Evolutionary conservation across 2,329 filamentous ascomycete genomes (phyloP).

Genomic region (Claviceps spartinae): DNA sequence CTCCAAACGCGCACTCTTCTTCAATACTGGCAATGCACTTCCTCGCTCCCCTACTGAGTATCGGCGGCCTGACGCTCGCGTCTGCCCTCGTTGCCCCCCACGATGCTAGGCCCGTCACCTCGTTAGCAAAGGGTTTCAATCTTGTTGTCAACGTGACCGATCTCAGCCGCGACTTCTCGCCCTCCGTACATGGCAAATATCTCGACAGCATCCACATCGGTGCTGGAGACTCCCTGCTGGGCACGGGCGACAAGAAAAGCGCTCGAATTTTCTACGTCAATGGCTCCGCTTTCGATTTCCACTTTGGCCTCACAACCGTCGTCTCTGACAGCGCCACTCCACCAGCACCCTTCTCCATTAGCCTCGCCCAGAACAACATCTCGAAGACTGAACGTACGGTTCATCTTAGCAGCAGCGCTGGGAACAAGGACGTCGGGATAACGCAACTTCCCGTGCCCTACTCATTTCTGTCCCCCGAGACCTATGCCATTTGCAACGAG

Average conservation of each 20-base stretch:
- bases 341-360: constrained; percentile 11
- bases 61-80: constrained; percentile 14
- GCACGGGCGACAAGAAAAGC: constrained; percentile 15
- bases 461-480: constrained; percentile 20
- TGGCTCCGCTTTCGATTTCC: constrained; percentile 25
- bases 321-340: constrained; percentile 1
- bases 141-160: constrained; percentile 33
- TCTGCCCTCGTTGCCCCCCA: constrained; percentile 8
- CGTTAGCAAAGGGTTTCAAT: constrained; percentile 20
- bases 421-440: constrained; percentile 18
- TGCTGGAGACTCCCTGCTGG: constrained; percentile 25
- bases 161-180: constrained; percentile 23
- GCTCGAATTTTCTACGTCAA: constrained; percentile 34
- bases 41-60: constrained; percentile 5
- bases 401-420: not conserved
- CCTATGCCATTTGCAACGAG: constrained; percentile 29
- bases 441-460: constrained; percentile 13
- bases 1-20: not conserved
- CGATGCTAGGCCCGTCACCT: constrained; percentile 3
- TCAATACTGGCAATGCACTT: not conserved
- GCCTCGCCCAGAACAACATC: not conserved
- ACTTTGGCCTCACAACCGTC: constrained; percentile 6
- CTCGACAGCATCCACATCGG: constrained; percentile 30
- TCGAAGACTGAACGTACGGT: constrained; percentile 1
- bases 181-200: constrained; percentile 26